Evolutionary conservation across 108 stramenopile species (phyloP), one percentile per base, ranked within the genome.

Genomic region (Skeletonema potamos): DNA sequence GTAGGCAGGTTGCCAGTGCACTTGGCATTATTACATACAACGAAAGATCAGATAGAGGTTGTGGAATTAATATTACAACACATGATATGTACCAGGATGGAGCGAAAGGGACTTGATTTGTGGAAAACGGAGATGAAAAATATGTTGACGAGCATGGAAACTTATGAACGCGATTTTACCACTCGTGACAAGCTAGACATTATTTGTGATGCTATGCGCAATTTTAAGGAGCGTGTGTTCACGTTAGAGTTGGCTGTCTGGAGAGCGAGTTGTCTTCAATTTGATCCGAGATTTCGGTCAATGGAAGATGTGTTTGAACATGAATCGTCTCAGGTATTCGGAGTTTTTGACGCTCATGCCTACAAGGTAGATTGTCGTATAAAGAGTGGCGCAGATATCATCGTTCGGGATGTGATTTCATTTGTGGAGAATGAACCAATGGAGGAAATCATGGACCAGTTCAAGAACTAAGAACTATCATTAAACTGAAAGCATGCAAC

Each of bases 401-500:
- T 88, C 59, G 65, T 86, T 17, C 82, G 84, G n/a, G 73, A 77
- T 60, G 86, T 89, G 0, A 54, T 86, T 20, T 76, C 85, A 6
- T 86, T 81, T 63, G n/a, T 86, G 36, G 88, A 89, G 62, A 63
- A 75, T 58, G 88, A 89, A 39, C 76, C 85, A 18, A 69, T 86
- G 57, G 62, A 70, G 4, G 69, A 85, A 20, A 17, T 69, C n/a
- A 72, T 87, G 6, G 36, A 44, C 33, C 74, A 82, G 61, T 55
- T 83, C 27, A 39, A 26, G 22, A 44, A 68, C 15, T 72, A 39
- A 26, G 22, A 44, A 68, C 15, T 72, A 68, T 44, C 48, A n/a
- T 24, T 51, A 51, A 51, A 1, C 8, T 20, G 22, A 24, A 51
- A 24, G 9, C 18, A 20, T 51, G n/a, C 39, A 41, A 41, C 39